Conservation (phyloP, 208 protist genomes). For the Entamoeba nuttalli region DNA sequence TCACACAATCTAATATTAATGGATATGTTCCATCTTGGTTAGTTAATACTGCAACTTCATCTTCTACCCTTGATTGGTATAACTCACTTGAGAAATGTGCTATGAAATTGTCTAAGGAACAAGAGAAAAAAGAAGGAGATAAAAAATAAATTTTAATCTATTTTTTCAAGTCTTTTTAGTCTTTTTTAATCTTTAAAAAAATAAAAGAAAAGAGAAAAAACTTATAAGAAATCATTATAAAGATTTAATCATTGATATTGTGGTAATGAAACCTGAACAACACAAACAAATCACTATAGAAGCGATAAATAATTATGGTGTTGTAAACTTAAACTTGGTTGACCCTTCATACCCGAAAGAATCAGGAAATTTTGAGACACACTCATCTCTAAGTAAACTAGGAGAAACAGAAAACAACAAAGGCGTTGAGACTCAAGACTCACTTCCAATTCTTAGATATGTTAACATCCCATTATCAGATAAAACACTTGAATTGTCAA, state of each 20-base stretch:
- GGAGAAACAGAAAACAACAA: too few species aligned
- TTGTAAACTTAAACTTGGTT: neutral
- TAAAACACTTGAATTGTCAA: too few species aligned
- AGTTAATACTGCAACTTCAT: neutral
- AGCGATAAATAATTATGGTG: neutral
- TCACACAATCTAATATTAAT: neutral
- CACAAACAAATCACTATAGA: neutral
- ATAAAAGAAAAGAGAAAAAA: too few species aligned
- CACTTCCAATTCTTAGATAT: too few species aligned
- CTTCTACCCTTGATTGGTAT: neutral
- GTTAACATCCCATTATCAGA: too few species aligned
- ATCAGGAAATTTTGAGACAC: too few species aligned
- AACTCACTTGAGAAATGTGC: neutral
- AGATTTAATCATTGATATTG: neutral
- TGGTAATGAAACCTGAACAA: neutral
- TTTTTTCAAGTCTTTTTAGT: too few species aligned
- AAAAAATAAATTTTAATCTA: neutral
- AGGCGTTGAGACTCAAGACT: too few species aligned
- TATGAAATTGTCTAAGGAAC: neutral
- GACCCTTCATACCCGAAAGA: too few species aligned
- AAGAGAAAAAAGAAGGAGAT: neutral
- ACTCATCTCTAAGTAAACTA: too few species aligned
- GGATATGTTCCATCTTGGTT: neutral
- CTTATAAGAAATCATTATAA: too few species aligned
- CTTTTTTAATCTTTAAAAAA: too few species aligned